A percentile compares a stretch with the other conserved stretches of the same genome.
These are phyloP conservation scores for Malania oleifera DNA, from an alignment of 164 flowering plant genomes.

Conservation along the genomic window DNA sequence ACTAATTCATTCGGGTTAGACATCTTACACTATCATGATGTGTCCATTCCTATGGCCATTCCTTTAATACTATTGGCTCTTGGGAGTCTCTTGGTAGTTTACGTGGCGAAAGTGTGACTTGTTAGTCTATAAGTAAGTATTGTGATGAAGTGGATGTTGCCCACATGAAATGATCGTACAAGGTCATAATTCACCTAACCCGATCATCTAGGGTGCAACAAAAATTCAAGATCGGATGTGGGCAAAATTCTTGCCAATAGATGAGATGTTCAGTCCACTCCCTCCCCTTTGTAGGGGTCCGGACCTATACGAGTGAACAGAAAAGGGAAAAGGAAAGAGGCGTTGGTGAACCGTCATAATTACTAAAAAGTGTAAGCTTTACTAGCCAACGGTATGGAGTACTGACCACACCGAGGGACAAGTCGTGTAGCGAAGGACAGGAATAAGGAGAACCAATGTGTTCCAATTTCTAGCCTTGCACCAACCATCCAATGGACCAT, in stretches of 20 bases:
- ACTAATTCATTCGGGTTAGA: constrained; percentile 3
- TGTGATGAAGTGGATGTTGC: not conserved
- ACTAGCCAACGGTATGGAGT: constrained; percentile 19
- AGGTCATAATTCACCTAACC: not conserved
- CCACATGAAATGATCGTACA: not conserved
- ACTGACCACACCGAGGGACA: constrained; percentile 26
- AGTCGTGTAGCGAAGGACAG: constrained; percentile 21
- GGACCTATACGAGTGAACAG: not conserved
- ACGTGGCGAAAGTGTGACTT: not conserved
- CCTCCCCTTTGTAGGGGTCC: not conserved
- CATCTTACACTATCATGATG: not conserved
- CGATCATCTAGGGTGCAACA: not conserved
- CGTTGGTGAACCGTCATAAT: constrained; percentile 4
- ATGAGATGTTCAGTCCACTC: not conserved
- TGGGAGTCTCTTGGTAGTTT: constrained; percentile 2
- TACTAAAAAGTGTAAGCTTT: constrained; percentile 21
- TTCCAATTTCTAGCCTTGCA: too few relatives aligned
- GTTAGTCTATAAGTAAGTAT: not conserved
- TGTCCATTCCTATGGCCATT: not conserved
- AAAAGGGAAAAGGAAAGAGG: constrained; percentile 4
- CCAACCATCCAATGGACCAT: too few relatives aligned
- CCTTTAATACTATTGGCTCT: not conserved
- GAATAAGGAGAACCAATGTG: constrained; percentile 15
- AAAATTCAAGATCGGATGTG: not conserved
- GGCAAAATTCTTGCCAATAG: not conserved